Evolutionary conservation across 352 stramenopile genomes (phyloP), one percentile per base, ranked within the genome.

Genomic region (Pythium scleroteichum): DNA sequence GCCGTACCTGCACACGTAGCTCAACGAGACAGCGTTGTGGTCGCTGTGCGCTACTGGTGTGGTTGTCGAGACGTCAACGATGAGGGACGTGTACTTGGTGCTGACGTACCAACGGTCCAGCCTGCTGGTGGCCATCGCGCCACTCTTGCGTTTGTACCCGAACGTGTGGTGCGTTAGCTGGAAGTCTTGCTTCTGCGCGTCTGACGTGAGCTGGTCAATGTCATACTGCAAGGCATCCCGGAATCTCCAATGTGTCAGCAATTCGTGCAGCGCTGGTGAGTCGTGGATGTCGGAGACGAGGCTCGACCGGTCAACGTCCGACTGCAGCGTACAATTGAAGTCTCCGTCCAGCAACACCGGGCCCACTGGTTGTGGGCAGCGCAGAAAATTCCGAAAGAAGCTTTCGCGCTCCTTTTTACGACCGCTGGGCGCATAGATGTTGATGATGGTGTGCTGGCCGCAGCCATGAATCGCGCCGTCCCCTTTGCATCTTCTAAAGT

Each of bases 291-390:
- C 4, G 1, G 5, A 5, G 20, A 12, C 24, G 19, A 5, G 1
- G 19, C 13, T n/a, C 29, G 8, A 29, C 5, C 54, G 42, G 33
- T 62, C 54, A 1, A 62, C 17, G 8, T 54, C 33, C 1, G 13
- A 1, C 10, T 62, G 33, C 0, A 55, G 45, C 1, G 35, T 42
- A 12, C 55, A 55, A 10, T 62, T 62, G 45, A 62, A 62, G 22
- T 62, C 55, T 4, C 55, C 55, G 2, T 33, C 55, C 0, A 62
- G 3, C 1, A 62, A 19, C 1, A 55, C 5, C 12, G 17, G 6
- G 0, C 51, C 38, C 3, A 10, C 29, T 5, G 29, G 29, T 10
- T 35, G 5, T 5, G 29, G 29, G 10, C 29, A 35, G 29, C 5
- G 5, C 5, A 35, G 29, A 5, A 35, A 10, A 5, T 35, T 10